These are phyloP conservation scores for Suillus weaverae DNA, from an alignment of 768 basidiomycete genomes.

Conservation along the genomic window DNA sequence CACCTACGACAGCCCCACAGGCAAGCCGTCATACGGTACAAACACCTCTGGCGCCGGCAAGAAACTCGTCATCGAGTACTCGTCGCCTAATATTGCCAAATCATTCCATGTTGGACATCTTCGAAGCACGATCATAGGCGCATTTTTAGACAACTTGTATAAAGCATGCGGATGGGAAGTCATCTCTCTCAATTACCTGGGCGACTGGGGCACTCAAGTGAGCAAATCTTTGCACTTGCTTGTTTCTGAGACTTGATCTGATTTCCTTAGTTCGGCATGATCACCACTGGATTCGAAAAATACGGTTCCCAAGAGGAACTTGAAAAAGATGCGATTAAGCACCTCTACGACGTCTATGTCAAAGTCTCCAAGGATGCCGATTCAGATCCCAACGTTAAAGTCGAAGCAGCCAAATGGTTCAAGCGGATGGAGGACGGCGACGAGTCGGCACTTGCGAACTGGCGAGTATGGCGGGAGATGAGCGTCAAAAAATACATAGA, in stretches of 20 bases:
- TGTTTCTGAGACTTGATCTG: not conserved
- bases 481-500: conserved; percentile 88
- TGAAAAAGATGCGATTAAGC: conserved; percentile 87
- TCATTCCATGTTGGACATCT: conserved; percentile 97
- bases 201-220: conserved; percentile 98
- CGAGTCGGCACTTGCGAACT: conserved; percentile 77
- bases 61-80: conserved; percentile 87
- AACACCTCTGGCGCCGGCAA: conserved; percentile 79
- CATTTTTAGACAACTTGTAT: conserved; percentile 89
- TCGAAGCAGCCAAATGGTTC: conserved; percentile 83
- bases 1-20: conserved; percentile 60
- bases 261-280: conserved; percentile 68
- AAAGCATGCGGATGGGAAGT: conserved; percentile 93
- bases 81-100: conserved; percentile 97
- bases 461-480: conserved; percentile 90
- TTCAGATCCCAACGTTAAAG: conserved; percentile 67
- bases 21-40: conserved; percentile 76
- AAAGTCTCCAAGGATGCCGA: conserved; percentile 88
- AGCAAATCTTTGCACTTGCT: conserved; percentile 17
- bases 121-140: conserved; percentile 98
- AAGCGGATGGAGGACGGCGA: conserved; percentile 95
- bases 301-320: conserved; percentile 87
- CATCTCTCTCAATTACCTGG: conserved; percentile 89
- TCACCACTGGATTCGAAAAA: conserved; percentile 88
- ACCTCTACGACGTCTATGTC: conserved; percentile 93